Evolutionary conservation across 345 rosid genomes (phyloP).

Genomic region (Dipteronia dyeriana): DNA sequence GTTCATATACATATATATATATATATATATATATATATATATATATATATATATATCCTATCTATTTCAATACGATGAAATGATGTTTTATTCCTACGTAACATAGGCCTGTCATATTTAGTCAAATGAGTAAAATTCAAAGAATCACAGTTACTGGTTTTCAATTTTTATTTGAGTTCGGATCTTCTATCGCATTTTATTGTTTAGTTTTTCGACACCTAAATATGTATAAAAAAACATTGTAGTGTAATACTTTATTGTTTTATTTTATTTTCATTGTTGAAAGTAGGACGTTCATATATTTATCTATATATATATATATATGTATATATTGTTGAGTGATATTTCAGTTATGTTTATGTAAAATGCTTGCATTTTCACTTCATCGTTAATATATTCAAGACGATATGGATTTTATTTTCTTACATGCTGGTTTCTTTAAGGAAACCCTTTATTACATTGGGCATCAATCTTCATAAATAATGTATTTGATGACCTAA

Average conservation of each 20-base stretch:
- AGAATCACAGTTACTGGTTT: neutral
- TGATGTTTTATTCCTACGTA: constrained; percentile 7
- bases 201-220: no score
- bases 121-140: constrained; percentile 25
- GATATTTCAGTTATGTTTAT: neutral
- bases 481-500: neutral
- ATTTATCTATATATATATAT: no score
- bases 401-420: no score
- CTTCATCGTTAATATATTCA: no score
- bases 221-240: no score
- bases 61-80: neutral
- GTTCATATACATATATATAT: neutral
- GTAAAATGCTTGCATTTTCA: neutral
- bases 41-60: neutral
- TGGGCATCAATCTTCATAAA: neutral
- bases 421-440: no score
- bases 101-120: neutral
- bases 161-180: neutral
- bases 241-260: no score
- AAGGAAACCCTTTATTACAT: neutral
- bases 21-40: neutral
- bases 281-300: neutral
- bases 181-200: no score
- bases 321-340: neutral
- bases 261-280: no score